Evolutionary conservation across 257 asterid genomes (phyloP).

Genomic region (Solanum paucissectum): DNA sequence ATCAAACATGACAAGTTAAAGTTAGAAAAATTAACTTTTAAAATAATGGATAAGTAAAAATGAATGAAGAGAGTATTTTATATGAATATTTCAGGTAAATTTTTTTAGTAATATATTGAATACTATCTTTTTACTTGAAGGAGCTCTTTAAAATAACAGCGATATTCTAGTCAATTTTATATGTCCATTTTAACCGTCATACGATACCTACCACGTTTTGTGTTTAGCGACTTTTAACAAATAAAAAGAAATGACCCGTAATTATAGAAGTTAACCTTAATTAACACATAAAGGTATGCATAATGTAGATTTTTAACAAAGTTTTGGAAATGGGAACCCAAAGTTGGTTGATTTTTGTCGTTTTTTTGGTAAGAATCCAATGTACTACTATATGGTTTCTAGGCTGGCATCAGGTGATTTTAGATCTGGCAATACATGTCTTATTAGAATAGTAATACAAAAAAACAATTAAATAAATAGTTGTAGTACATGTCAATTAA

Average conservation of each 20-base stretch:
- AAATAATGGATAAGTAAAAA: too few relatives aligned
- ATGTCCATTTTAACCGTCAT: neutral
- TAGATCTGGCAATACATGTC: slow-evolving; percentile 15
- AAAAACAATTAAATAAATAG: neutral
- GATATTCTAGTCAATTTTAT: neutral
- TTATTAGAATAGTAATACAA: neutral
- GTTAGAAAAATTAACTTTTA: too few relatives aligned
- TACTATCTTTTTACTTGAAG: too few relatives aligned
- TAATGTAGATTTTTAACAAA: neutral
- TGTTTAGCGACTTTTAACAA: too few relatives aligned
- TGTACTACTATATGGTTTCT: slow-evolving; percentile 5
- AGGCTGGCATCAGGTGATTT: slow-evolving; percentile 26
- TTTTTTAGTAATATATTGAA: too few relatives aligned
- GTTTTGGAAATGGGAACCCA: neutral
- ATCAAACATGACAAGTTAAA: neutral
- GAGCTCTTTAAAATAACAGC: neutral
- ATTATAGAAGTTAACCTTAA: neutral
- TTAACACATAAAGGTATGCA: neutral
- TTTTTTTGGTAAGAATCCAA: slow-evolving; percentile 5
- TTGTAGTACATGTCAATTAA: neutral
- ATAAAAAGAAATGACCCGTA: neutral
- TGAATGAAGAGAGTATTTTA: too few relatives aligned
- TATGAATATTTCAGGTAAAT: neutral
- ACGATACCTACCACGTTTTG: too few relatives aligned
- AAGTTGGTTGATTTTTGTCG: neutral